Evolutionary conservation across 257 asterid species (phyloP), one percentile per base, ranked within the genome.

Genomic region (Primulina huaijiensis): DNA sequence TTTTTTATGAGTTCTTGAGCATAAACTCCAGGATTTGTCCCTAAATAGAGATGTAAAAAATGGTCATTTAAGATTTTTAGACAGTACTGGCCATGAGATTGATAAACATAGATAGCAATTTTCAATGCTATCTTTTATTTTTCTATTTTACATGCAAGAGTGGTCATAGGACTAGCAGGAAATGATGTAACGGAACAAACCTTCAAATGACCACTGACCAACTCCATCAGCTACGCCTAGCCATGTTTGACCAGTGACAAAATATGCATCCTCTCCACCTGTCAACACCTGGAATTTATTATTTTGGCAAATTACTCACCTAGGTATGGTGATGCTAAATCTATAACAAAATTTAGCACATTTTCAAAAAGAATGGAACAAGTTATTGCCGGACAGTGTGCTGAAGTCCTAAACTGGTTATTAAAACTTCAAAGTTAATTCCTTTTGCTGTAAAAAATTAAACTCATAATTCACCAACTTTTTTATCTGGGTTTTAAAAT

Each of bases 221-320:
- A 86, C 89, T 71, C 96, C 99, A 76, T 93, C 97, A 35, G 96
- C 99, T 74, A 93, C 79, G 38, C 99, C 97, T 67, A 90, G 53
- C 99, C 99, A 93, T 72, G 84, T 83, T 69, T 77, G 79, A 67
- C 81, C 77, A 68, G 85, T 75, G 72, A 92, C 55, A 70, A 93
- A 93, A 77, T 80, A 89, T 8, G 97, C 96, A 84, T 90, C 99
- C 83, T 89, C 95, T 80, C 96, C 97, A 84, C 99, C 97, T 86
- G 96, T 83, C 86, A 82, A 93, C 74, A 79, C 94, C 99, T 90
- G 99, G 89, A 82, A 85, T 83, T 86, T 81, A 83, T 84, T 86
- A 86, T 74, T 78, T 72, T 71, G 66, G 63, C 43, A 68, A 78
- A 90, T 84, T 85, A 87, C 92, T 84, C 63, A 37, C 83, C 73